Evolutionary conservation across 2,329 filamentous ascomycete genomes (phyloP).

Genomic region (Paracoccidioides lutzii): DNA sequence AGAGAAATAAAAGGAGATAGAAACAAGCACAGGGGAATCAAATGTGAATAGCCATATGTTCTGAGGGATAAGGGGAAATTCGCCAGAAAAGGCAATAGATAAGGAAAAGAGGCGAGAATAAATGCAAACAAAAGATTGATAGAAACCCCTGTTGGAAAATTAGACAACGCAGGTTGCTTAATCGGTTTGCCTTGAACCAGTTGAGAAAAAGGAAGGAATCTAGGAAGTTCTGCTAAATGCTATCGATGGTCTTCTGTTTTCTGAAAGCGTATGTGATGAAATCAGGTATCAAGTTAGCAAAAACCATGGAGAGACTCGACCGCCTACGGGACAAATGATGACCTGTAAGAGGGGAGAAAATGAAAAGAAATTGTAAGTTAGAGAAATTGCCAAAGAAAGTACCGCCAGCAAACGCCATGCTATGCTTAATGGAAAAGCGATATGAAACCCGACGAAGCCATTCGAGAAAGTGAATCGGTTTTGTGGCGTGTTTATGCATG

Average conservation of each 20-base stretch:
- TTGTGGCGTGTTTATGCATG: no score
- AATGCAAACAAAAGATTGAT: no score
- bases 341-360: neutral
- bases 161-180: neutral
- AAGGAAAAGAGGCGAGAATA: no score
- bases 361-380: neutral
- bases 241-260: neutral
- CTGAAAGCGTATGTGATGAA: neutral
- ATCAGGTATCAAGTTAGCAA: neutral
- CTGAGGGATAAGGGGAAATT: no score
- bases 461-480: neutral
- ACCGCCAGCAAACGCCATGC: conserved; percentile 1
- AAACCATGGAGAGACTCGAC: neutral
- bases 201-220: neutral
- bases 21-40: no score
- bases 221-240: neutral
- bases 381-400: neutral
- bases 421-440: conserved; percentile 1
- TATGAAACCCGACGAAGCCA: neutral
- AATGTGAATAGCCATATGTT: no score
- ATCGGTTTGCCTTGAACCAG: neutral
- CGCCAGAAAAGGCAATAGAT: no score
- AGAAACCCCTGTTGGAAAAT: no score
- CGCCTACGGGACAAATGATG: neutral
- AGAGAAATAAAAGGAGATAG: no score